Evolutionary conservation across 495 filamentous ascomycete species (phyloP), one percentile per base, ranked within the genome.

Genomic region (Pseudoneurospora amorphoporcata): DNA sequence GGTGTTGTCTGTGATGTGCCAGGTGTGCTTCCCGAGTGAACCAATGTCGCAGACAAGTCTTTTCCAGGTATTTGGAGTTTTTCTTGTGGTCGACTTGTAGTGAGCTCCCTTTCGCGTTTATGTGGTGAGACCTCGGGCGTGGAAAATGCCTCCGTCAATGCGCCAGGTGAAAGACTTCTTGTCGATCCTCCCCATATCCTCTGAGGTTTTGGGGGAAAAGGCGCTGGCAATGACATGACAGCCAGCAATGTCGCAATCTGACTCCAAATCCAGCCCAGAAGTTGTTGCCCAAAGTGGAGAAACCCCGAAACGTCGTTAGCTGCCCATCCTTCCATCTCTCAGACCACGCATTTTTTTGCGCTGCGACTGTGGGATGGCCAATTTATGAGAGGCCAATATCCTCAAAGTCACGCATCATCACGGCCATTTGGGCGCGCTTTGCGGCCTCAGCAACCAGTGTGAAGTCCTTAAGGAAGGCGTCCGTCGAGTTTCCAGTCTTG

Each of bases 381-480:
- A 70, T 74, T 70, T 76, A 79, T 80, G 79, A 90, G 39, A 92
- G 78, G 35, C 84, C 87, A 72, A 90, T 82, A 65, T 88, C 86
- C 73, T 91, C 92, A 77, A 98, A 82, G 81, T 98, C 95, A 71
- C 95, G 85, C 87, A 94, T 91, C 73, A 98, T 79, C 72, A 92
- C 88, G 8, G 92, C 91, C 86, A 97, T 91, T 82, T 97, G 93
- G 8, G 95, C 95, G 58, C 95, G 87, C 79, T 97, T 97, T 69
- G 93, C 95, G 3, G 95, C 95, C 82, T 98, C 95, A n/a, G 94
- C 94, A 16, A 98, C 88, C 32, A 98, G 86, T 69, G 86, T 94
- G 79, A 93, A 92, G 81, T 97, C 91, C 73, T 89, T 87, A 69
- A 94, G 82, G 79, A 91, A 94, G 77, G 87, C 69, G 81, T 89